Evolutionary conservation across 169 alveolate species (phyloP).

Genomic region (Plasmodium billcollinsi): DNA sequence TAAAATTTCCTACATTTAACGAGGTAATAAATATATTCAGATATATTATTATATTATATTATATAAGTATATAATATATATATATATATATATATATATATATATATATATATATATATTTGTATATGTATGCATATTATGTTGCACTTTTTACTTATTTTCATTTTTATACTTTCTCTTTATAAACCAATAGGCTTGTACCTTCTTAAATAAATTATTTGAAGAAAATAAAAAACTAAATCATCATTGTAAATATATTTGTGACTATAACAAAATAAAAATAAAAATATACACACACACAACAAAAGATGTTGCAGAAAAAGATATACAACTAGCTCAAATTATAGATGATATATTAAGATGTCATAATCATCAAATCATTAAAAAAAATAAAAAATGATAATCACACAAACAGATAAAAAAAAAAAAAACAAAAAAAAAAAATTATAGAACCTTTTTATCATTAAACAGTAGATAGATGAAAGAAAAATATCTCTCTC

Average conservation of each 20-base stretch:
- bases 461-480: not conserved
- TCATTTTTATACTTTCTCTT: not conserved
- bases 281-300: conserved; percentile 56
- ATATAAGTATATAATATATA: not conserved
- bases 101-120: not conserved
- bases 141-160: not conserved
- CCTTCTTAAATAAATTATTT: conserved; percentile 26
- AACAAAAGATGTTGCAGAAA: conserved; percentile 16
- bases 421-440: not conserved
- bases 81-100: not conserved
- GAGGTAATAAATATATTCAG: conserved; percentile 3
- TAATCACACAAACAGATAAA: not conserved
- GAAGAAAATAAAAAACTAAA: conserved; percentile 26
- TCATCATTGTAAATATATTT: conserved; percentile 56
- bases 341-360: conserved; percentile 23
- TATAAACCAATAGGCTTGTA: conserved; percentile 24
- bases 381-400: conserved; percentile 3
- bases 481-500: too few species aligned
- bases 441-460: not conserved
- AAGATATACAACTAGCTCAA: conserved; percentile 35
- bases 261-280: conserved; percentile 41
- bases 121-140: not conserved
- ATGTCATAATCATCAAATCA: conserved; percentile 19
- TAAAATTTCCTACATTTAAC: conserved; percentile 17
- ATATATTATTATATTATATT: not conserved